A percentile compares a stretch with the other conserved stretches of the same genome.
Conservation (phyloP, 768 basidiomycete genomes). For the Suillus americanus region DNA sequence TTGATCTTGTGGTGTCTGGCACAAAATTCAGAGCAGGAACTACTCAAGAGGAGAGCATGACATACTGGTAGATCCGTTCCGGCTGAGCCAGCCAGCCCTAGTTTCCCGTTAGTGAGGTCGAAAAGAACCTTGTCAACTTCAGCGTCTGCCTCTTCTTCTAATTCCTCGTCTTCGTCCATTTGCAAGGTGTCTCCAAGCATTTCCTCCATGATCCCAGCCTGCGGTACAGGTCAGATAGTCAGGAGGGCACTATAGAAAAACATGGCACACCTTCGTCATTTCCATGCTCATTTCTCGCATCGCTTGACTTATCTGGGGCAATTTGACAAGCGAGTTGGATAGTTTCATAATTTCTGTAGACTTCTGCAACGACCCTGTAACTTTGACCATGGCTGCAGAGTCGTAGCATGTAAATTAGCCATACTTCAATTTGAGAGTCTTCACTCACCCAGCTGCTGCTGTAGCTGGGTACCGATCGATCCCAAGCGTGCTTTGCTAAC, state of each 20-base stretch:
- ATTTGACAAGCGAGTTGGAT: constrained; percentile 87
- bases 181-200: constrained; percentile 95
- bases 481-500: constrained; percentile 92
- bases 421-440: neutral
- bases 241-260: neutral
- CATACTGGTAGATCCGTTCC: constrained; percentile 75
- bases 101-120: constrained; percentile 92
- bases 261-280: constrained; percentile 85
- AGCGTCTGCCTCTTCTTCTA: constrained; percentile 95
- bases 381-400: constrained; percentile 84
- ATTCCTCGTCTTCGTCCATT: constrained; percentile 90
- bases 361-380: constrained; percentile 96
- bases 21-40: constrained; percentile 2
- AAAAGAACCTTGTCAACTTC: constrained; percentile 97
- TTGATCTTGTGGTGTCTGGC: constrained; percentile 58
- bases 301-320: constrained; percentile 87
- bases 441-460: constrained; percentile 84
- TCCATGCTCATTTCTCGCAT: constrained; percentile 99
- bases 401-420: constrained; percentile 5
- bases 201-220: constrained; percentile 98
- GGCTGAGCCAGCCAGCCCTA: constrained; percentile 82
- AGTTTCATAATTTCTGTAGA: constrained; percentile 99
- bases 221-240: constrained; percentile 9
- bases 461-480: constrained; percentile 85
- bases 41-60: constrained; percentile 13